phyloP scores from a whole-genome alignment of 2,329 filamentous ascomycete species.

The Scedosporium boydii region DNA sequence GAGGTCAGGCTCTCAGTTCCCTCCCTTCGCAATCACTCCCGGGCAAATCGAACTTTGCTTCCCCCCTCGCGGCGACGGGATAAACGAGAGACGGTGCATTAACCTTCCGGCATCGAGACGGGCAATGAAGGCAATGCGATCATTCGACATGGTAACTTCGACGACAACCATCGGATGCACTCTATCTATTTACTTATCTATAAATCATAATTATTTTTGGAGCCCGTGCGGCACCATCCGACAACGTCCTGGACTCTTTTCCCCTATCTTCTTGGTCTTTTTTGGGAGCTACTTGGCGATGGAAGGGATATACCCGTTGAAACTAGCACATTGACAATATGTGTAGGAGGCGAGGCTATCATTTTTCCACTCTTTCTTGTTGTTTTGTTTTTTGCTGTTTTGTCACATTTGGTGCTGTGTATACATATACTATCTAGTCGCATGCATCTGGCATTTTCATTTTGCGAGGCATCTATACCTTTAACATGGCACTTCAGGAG shows the following conservation, averaged over 20 bases:
- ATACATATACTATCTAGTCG: not conserved
- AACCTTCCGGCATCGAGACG: not conserved
- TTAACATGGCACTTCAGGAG: not conserved
- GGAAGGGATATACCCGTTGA: constrained; percentile 3
- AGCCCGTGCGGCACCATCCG: not conserved
- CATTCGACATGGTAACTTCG: not conserved
- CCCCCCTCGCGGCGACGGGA: not conserved
- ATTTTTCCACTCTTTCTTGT: not conserved
- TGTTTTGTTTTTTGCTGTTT: not conserved
- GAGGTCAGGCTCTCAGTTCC: not conserved
- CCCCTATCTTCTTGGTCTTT: constrained; percentile 21
- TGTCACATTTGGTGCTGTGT: not conserved
- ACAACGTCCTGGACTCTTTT: not conserved
- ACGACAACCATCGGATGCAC: no score
- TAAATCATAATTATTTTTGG: not conserved
- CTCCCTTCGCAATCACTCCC: not conserved
- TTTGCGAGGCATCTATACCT: not conserved
- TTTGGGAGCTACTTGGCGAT: constrained; percentile 2
- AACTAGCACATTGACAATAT: not conserved
- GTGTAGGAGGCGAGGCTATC: not conserved
- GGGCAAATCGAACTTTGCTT: not conserved
- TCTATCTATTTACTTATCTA: not conserved
- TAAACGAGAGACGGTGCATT: not conserved
- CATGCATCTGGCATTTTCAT: not conserved
- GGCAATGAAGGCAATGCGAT: not conserved